Conservation (phyloP, 768 basidiomycete genomes). For the Thelephora aurantiotincta region DNA sequence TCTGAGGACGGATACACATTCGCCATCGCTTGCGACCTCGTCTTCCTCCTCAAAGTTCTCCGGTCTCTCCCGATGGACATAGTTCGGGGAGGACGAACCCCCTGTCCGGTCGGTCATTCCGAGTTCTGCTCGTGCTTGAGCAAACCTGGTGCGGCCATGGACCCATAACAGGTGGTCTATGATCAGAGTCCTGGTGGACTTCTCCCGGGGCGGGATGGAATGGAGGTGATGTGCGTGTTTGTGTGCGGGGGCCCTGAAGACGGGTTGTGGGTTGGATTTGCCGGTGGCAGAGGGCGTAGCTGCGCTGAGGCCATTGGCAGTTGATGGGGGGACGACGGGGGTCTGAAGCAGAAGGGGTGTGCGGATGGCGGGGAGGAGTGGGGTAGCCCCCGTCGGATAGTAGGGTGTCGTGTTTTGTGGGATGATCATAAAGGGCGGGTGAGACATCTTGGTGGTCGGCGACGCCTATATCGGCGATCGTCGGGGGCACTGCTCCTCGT, state of each 20-base stretch:
- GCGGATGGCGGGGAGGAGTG: too few relatives aligned
- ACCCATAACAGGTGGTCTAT: conserved; percentile 84
- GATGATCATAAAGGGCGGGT: too few relatives aligned
- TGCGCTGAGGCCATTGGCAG: not conserved
- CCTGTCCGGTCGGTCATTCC: conserved; percentile 77
- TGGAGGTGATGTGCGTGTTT: conserved; percentile 83
- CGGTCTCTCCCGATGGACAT: conserved; percentile 49
- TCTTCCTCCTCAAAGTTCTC: conserved; percentile 72
- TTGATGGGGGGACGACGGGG: too few relatives aligned
- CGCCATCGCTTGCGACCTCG: conserved; percentile 50
- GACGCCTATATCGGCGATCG: too few relatives aligned
- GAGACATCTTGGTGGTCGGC: too few relatives aligned
- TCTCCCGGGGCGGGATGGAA: conserved; percentile 75
- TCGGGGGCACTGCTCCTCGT: too few relatives aligned
- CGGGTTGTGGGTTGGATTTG: conserved; percentile 10
- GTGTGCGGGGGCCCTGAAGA: conserved; percentile 63
- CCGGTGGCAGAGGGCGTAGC: conserved; percentile 1
- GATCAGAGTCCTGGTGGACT: conserved; percentile 79
- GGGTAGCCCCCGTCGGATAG: too few relatives aligned
- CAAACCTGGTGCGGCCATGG: conserved; percentile 66
- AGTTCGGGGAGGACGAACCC: conserved; percentile 44
- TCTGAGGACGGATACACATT: conserved; percentile 27
- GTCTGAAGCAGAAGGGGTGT: too few relatives aligned
- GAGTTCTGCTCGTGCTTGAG: conserved; percentile 73
- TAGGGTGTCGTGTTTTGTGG: too few relatives aligned